A percentile compares a stretch with the other conserved stretches of the same genome.
phyloP scores from a whole-genome alignment of 352 stramenopile species.

The Phytophthora parvispora region DNA sequence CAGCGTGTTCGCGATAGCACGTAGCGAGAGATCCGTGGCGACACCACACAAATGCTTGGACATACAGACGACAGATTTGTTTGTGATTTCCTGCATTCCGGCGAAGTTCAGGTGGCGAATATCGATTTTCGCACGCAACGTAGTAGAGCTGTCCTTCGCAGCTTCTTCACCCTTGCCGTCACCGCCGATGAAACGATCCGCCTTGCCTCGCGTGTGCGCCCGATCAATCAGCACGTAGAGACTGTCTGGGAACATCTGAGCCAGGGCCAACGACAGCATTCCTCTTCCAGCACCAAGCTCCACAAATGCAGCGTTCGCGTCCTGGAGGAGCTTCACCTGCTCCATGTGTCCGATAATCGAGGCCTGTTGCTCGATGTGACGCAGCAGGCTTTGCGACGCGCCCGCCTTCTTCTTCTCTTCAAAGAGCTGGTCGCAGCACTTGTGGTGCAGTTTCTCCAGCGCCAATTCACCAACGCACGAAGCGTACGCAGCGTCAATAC shows the following conservation, averaged over 20 bases:
- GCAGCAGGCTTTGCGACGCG: slow-evolving; percentile 69
- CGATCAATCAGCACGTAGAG: slow-evolving; percentile 85
- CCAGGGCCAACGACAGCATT: slow-evolving; percentile 85
- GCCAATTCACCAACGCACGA: slow-evolving; percentile 64
- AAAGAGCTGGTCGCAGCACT: slow-evolving; percentile 69
- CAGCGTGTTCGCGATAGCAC: slow-evolving; percentile 69
- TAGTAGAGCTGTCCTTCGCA: slow-evolving; percentile 35
- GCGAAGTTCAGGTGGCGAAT: slow-evolving; percentile 87
- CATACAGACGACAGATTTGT: slow-evolving; percentile 78
- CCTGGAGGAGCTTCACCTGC: slow-evolving; percentile 53
- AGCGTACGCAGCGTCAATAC: slow-evolving; percentile 65
- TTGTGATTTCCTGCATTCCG: slow-evolving; percentile 60
- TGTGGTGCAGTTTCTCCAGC: slow-evolving; percentile 77
- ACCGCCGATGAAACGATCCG: slow-evolving; percentile 73
- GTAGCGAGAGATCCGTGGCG: slow-evolving; percentile 83
- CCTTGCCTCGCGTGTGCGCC: slow-evolving; percentile 76
- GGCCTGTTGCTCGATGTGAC: slow-evolving; percentile 87
- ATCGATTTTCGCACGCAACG: slow-evolving; percentile 83
- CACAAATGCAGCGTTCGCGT: slow-evolving; percentile 55
- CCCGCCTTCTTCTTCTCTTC: slow-evolving; percentile 66
- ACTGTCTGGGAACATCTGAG: slow-evolving; percentile 68
- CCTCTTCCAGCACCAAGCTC: slow-evolving; percentile 82
- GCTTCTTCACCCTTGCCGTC: slow-evolving; percentile 26
- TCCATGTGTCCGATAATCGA: slow-evolving; percentile 89
- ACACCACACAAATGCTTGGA: slow-evolving; percentile 90